These are phyloP conservation scores for Acaromyces ingoldii DNA, from an alignment of 1,284 basidiomycete genomes.

Conservation along the genomic window DNA sequence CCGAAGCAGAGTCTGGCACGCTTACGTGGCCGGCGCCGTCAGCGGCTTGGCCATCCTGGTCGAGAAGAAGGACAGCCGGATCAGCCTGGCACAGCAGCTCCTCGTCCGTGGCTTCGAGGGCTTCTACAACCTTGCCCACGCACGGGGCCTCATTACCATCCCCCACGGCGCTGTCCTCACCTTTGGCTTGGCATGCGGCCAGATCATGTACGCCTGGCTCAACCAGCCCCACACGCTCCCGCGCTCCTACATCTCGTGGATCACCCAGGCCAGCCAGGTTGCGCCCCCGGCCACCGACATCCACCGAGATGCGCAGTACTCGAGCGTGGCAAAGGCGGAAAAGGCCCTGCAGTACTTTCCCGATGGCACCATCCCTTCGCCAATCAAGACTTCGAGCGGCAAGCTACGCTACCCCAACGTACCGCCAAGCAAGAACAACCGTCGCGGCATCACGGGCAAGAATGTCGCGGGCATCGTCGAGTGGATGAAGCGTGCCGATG, in stretches of 20 bases:
- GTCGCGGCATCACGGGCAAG: conserved; percentile 37
- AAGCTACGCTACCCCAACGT: conserved; percentile 33
- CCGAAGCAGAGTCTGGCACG: conserved; percentile 67
- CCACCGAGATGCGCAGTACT: conserved; percentile 7
- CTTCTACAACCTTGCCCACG: conserved; percentile 69
- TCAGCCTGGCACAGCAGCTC: conserved; percentile 80
- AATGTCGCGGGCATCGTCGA: conserved; percentile 32
- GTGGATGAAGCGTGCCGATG: conserved; percentile 28
- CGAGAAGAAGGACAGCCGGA: conserved; percentile 67
- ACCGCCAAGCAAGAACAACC: conserved; percentile 24
- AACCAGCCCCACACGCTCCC: conserved; percentile 32
- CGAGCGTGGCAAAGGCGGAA: conserved; percentile 9
- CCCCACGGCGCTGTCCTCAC: conserved; percentile 80
- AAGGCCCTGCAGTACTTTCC: conserved; percentile 24
- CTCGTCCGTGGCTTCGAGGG: conserved; percentile 79
- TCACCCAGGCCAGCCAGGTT: conserved; percentile 41
- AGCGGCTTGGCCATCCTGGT: conserved; percentile 75
- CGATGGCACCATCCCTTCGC: conserved; percentile 18
- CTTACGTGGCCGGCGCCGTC: conserved; percentile 76
- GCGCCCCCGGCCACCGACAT: conserved; percentile 8
- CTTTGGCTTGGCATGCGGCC: conserved; percentile 76
- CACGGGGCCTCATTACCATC: conserved; percentile 60
- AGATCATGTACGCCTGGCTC: conserved; percentile 73
- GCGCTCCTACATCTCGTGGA: conserved; percentile 39
- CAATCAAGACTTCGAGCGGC: conserved; percentile 19